Conservation (phyloP, 1,139 yeast genomes). For the Saccharomyces pastorianus region DNA sequence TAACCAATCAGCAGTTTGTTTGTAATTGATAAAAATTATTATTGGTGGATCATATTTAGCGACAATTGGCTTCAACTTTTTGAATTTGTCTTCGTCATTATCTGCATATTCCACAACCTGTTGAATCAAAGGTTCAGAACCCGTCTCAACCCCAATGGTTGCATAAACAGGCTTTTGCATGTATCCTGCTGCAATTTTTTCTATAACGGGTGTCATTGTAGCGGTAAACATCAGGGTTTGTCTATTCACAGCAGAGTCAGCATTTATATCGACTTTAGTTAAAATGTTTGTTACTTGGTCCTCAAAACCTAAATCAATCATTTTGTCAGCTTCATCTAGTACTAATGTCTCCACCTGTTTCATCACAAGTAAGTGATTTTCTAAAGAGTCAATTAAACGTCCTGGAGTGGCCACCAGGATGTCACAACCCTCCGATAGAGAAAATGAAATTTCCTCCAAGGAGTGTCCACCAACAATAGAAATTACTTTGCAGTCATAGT, state of each 20-base stretch:
- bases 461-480: conserved; percentile 88
- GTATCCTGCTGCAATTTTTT: conserved; percentile 55
- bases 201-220: conserved; percentile 73
- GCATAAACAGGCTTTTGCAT: conserved; percentile 55
- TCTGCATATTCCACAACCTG: conserved; percentile 37
- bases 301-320: conserved; percentile 94
- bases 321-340: conserved; percentile 89
- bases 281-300: conserved; percentile 61
- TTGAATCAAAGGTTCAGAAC: conserved; percentile 28
- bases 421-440: conserved; percentile 62
- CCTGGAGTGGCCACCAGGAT: conserved; percentile 93
- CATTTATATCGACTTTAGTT: conserved; percentile 31
- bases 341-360: conserved; percentile 60
- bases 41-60: conserved; percentile 44
- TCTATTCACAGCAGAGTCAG: conserved; percentile 35
- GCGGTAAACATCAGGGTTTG: conserved; percentile 91
- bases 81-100: conserved; percentile 44
- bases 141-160: conserved; percentile 54
- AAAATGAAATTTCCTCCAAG: conserved; percentile 61
- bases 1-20: conserved; percentile 61
- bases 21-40: conserved; percentile 75
- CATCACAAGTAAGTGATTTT: conserved; percentile 53
- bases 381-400: conserved; percentile 70
- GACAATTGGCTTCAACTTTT: conserved; percentile 13
- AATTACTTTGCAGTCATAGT: conserved; percentile 39